Evolutionary conservation across 2,329 filamentous ascomycete species (phyloP), one percentile per base, ranked within the genome.

Genomic region (Sordariomycetes sp.): DNA sequence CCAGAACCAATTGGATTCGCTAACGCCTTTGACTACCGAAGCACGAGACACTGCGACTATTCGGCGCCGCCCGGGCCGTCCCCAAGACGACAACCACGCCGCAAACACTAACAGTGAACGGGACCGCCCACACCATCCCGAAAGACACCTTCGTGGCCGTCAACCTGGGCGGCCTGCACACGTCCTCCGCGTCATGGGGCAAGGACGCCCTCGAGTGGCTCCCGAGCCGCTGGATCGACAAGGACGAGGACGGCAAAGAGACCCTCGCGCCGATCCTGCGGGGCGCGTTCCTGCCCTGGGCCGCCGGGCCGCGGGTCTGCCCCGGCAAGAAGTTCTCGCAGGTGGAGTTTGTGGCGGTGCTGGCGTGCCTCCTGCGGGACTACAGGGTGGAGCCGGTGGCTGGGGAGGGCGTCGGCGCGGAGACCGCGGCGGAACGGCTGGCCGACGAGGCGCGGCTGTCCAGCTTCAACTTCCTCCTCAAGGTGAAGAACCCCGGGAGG

Each of bases 271-370:
- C 35, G 14, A 37, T 14, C 7, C 35, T 14, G 7, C 35, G 35
- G 35, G 35, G 35, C 35, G 66, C 68, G 0, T 82, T 73, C 60
- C 51, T 75, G 1, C 72, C 78, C 0, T 82, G 78, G 77, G 74
- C 75, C 1, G 65, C 61, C 3, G 79, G 79, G 0, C 76, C 78
- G 12, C 65, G 79, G 5, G 66, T 76, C 3, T 82, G 79, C 63
- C 77, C 78, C 0, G 79, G 79, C 1, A 71, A 76, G 68, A 80
- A 80, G 63, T 78, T 82, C 71, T 70, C 78, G 1, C 76, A 82
- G 65, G 79, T 82, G 2, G 79, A 82, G 64, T 80, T 81, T 64
- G 72, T 74, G 3, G 73, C 71, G 14, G 72, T 76, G 2, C 63
- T 82, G 25, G 64, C 72, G 59, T 70, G 70, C 1, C 61, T 79